Base-by-base conservation (phyloP, 441 rosid species). In the Arabidopsis hybrid region DNA sequence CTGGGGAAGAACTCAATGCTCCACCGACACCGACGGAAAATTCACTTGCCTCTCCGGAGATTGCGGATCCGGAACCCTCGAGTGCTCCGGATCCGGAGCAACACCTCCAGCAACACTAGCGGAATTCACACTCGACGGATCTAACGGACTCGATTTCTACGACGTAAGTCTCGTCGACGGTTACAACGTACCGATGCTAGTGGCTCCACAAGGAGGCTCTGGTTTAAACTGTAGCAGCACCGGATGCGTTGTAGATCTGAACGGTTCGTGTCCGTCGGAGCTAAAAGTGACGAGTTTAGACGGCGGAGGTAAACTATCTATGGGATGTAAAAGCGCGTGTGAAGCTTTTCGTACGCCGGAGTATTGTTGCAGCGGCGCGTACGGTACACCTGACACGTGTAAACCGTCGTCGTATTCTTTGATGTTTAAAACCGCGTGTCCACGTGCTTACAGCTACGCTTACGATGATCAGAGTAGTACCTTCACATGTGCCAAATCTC, bases 101-200 rank as follows among this genome's bases (percentile, higher is more conserved):
- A 31, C 62, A 6, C 97, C 98, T 0, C 99, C 99, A 0, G 95
- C 98, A 8, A 91, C 99, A 0, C 83, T 95, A 0, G 97, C 96
- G 1, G 99, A 95, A 70, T 89, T 95, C 85, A 95, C 92, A 5
- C 89, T 95, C 10, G 86, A 89, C 57, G 99, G 99, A 21, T 81
- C 87, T 17, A 81, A 86, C 0, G 97, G 93, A 0, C 80, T 88
- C 2, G 99, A 95, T 52, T 95, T 83, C 81, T 95, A 89, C 75
- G 99, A 95, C 73, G 93, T 95, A 1, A 95, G 99, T 73, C 88
- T 95, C 51, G 99, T 95, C 0, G 99, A 95, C 67, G 99, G 99
- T 8, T 95, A 91, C 82, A 95, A 95, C 82, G 84, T 95, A 49
- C 95, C 97, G 8, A 73, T 95, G 95, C 71, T 88, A 13, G 92